Evolutionary conservation across 768 basidiomycete genomes (phyloP).

Genomic region (Calocybe cyanea): DNA sequence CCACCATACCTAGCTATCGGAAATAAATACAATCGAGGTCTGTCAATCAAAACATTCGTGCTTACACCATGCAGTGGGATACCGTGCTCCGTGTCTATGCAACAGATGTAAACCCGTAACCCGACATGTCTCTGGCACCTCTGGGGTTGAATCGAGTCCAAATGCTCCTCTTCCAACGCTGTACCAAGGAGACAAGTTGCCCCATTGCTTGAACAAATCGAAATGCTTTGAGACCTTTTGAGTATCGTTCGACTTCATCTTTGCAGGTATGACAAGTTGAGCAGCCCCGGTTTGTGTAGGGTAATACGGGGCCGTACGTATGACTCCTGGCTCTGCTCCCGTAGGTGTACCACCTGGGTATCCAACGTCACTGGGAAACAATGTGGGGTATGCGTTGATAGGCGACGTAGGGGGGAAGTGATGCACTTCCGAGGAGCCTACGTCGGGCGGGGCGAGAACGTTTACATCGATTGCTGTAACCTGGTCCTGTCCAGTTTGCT

Average conservation of each 20-base stretch:
- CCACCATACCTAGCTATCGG: slow-evolving; percentile 62
- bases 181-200: slow-evolving; percentile 85
- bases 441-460: slow-evolving; percentile 57
- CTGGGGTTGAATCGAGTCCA: slow-evolving; percentile 69
- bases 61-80: slow-evolving; percentile 64
- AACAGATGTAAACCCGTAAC: slow-evolving; percentile 75
- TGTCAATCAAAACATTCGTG: slow-evolving; percentile 11
- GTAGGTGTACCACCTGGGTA: slow-evolving; percentile 77
- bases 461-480: slow-evolving; percentile 17
- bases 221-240: slow-evolving; percentile 38
- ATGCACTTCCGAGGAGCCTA: slow-evolving; percentile 68
- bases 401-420: slow-evolving; percentile 70
- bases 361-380: slow-evolving; percentile 77
- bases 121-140: slow-evolving; percentile 63
- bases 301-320: slow-evolving; percentile 74
- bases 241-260: slow-evolving; percentile 4
- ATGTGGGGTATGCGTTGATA: slow-evolving; percentile 65
- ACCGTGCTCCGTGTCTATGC: slow-evolving; percentile 79
- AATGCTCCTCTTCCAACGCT: slow-evolving; percentile 63
- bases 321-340: slow-evolving; percentile 69
- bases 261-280: slow-evolving; percentile 51
- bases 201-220: slow-evolving; percentile 75
- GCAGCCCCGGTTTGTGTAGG: slow-evolving; percentile 72
- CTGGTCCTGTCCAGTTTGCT: slow-evolving; percentile 4
- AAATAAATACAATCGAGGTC: not conserved